Evolutionary conservation across 2,329 filamentous ascomycete species (phyloP).

Genomic region (Clarireedia hainanense): DNA sequence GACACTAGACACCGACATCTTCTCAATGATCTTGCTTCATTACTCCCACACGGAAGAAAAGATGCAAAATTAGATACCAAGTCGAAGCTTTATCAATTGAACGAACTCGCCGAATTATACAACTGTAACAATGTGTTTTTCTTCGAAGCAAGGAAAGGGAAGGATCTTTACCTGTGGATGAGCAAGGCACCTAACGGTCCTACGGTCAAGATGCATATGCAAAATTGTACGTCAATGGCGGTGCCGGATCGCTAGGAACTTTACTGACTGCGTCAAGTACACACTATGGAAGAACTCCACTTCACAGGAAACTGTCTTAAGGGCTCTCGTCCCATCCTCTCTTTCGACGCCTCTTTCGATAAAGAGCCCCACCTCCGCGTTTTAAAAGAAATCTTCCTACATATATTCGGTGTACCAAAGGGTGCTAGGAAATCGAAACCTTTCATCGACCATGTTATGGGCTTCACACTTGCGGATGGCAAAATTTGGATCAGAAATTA

Average conservation of each 20-base stretch:
- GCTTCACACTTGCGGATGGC: slow-evolving; percentile 81
- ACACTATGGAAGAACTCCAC: slow-evolving; percentile 94
- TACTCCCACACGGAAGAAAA: slow-evolving; percentile 88
- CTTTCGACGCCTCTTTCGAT: slow-evolving; percentile 85
- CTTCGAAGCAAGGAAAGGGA: slow-evolving; percentile 88
- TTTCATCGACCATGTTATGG: slow-evolving; percentile 92
- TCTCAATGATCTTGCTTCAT: slow-evolving; percentile 76
- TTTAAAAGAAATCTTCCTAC: slow-evolving; percentile 83
- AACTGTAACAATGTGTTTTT: slow-evolving; percentile 94
- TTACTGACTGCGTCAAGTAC: slow-evolving; percentile 45
- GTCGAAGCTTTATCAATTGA: slow-evolving; percentile 74
- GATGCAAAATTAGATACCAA: slow-evolving; percentile 97
- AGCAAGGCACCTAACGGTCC: slow-evolving; percentile 69
- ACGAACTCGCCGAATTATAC: slow-evolving; percentile 67
- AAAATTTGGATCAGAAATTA: slow-evolving; percentile 97
- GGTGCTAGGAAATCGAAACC: slow-evolving; percentile 86
- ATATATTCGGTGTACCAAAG: slow-evolving; percentile 87
- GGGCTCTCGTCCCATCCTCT: slow-evolving; percentile 82
- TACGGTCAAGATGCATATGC: slow-evolving; percentile 62
- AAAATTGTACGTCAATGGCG: slow-evolving; percentile 49
- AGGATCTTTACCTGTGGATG: slow-evolving; percentile 93
- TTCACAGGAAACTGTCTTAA: slow-evolving; percentile 97
- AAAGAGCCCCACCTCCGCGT: slow-evolving; percentile 70
- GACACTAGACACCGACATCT: slow-evolving; percentile 78
- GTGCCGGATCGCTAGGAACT: background rate